Conservation (phyloP, 2,329 filamentous ascomycete species). For the Exophiala viscosa region DNA sequence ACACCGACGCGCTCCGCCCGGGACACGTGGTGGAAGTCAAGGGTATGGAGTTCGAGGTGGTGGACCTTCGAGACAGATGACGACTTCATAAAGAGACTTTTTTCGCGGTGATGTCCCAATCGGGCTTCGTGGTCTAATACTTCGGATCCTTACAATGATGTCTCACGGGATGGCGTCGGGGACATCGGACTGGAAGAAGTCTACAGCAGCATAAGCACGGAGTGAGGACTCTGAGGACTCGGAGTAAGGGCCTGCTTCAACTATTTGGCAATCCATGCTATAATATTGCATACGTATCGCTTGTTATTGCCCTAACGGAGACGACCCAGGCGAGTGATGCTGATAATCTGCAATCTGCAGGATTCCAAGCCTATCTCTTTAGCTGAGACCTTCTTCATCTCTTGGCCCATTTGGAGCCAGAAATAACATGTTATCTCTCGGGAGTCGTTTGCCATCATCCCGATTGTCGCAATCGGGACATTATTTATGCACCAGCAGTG, state of each 20-base stretch:
- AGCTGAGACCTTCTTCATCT: too few relatives aligned
- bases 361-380: too few relatives aligned
- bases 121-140: constrained; percentile 6
- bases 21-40: constrained; percentile 69
- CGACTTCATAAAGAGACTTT: neutral
- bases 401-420: too few relatives aligned
- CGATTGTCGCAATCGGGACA: too few relatives aligned
- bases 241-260: neutral
- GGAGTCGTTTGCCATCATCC: too few relatives aligned
- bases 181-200: neutral
- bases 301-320: too few relatives aligned
- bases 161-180: neutral
- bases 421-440: too few relatives aligned
- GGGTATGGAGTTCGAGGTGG: constrained; percentile 63
- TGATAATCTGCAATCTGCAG: too few relatives aligned
- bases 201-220: neutral
- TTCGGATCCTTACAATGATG: neutral
- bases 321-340: too few relatives aligned
- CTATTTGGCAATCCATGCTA: neutral
- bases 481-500: too few relatives aligned
- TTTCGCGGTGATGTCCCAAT: neutral
- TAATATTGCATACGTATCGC: too few relatives aligned
- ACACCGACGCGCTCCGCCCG: constrained; percentile 68
- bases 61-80: constrained; percentile 53
- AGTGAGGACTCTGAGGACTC: too few relatives aligned